phyloP scores from a whole-genome alignment of 805 yeast species.

The Saturnispora quitensis region DNA sequence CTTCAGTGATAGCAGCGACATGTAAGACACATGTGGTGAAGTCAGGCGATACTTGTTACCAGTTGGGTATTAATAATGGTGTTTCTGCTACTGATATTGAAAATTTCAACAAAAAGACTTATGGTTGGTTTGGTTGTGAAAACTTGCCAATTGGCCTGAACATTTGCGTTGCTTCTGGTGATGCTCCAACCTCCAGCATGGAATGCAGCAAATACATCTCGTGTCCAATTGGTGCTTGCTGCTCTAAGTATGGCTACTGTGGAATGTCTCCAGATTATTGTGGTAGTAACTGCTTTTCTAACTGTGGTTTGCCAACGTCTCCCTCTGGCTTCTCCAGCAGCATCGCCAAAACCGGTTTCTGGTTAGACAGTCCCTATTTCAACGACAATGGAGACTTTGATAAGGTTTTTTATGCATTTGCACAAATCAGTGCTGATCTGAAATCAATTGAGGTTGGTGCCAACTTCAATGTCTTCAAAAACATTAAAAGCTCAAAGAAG shows the following conservation, averaged over 20 bases:
- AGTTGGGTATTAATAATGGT: not conserved
- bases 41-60: constrained; percentile 1
- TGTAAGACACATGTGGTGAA: not conserved
- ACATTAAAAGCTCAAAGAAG: not conserved
- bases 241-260: not conserved
- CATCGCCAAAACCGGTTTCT: not conserved
- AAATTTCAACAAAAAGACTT: not conserved
- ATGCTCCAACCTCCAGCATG: not conserved
- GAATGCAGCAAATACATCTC: not conserved
- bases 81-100: not conserved
- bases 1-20: not conserved
- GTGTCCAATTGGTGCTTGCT: not conserved
- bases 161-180: not conserved
- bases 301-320: not conserved
- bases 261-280: not conserved
- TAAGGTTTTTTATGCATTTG: not conserved
- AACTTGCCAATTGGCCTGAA: not conserved
- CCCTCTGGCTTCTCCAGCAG: not conserved
- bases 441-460: not conserved
- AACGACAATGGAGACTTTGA: not conserved
- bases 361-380: not conserved
- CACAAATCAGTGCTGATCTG: not conserved
- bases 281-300: not conserved
- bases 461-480: not conserved
- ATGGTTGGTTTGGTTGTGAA: not conserved